Percentiles rank a stretch among this genome's conserved stretches.
phyloP scores from a whole-genome alignment of 78 protist species.

The Creolimax fragrantissima region DNA sequence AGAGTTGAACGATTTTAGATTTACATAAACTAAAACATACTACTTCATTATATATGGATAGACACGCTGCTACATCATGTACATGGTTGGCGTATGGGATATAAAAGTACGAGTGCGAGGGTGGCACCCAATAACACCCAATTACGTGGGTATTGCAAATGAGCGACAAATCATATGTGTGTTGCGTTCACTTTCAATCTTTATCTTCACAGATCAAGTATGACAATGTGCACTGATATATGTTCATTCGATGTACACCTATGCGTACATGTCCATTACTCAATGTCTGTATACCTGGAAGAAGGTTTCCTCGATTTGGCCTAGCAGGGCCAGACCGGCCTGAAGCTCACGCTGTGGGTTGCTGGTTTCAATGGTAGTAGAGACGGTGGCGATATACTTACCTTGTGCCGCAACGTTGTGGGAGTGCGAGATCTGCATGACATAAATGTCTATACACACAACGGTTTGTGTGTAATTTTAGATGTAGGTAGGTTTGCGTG shows the following conservation, averaged over 20 bases:
- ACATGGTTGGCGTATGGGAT: too few relatives aligned
- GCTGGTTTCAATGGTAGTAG: constrained; percentile 80
- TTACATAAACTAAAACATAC: not conserved
- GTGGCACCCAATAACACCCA: too few relatives aligned
- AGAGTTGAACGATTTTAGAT: not conserved
- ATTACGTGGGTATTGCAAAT: too few relatives aligned
- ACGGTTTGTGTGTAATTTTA: not conserved
- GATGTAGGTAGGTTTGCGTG: not conserved
- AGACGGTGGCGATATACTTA: constrained; percentile 82
- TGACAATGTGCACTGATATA: too few relatives aligned
- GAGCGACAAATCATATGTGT: too few relatives aligned
- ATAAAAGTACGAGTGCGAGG: too few relatives aligned
- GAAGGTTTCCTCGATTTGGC: constrained; percentile 48
- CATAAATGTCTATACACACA: constrained; percentile 75
- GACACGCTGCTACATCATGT: too few relatives aligned
- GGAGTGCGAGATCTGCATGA: constrained; percentile 57
- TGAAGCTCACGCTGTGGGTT: constrained; percentile 83
- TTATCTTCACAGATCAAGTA: too few relatives aligned
- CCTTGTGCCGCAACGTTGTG: constrained; percentile 86
- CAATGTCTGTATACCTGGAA: not conserved
- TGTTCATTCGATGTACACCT: too few relatives aligned
- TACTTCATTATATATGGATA: too few relatives aligned
- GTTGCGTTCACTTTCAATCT: too few relatives aligned
- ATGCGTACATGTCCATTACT: too few relatives aligned
- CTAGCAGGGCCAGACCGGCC: constrained; percentile 79